Evolutionary conservation across 2,329 filamentous ascomycete genomes (phyloP).

Genomic region (Parafenestella ontariensis): DNA sequence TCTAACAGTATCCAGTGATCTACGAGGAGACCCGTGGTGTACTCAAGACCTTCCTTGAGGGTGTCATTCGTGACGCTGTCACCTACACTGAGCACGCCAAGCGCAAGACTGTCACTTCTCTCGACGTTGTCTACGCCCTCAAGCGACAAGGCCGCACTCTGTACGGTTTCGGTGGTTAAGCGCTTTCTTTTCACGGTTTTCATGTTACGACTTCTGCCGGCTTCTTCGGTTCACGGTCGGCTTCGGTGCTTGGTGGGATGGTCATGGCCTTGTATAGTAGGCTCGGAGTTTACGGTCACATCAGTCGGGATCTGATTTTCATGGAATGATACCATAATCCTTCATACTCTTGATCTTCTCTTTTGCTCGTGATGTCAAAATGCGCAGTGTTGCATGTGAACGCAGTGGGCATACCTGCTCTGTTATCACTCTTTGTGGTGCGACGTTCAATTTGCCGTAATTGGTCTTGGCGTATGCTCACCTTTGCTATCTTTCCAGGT

Average conservation of each 20-base stretch:
- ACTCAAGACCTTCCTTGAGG: conserved; percentile 79
- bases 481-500: too few relatives aligned
- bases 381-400: neutral
- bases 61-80: conserved; percentile 77
- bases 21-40: conserved; percentile 81
- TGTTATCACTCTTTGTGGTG: neutral
- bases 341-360: conserved; percentile 17
- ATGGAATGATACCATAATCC: conserved; percentile 48
- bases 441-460: neutral
- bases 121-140: conserved; percentile 69
- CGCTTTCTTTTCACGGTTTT: conserved; percentile 42
- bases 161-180: conserved; percentile 89
- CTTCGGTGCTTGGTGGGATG: conserved; percentile 59
- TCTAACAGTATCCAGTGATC: conserved; percentile 64
- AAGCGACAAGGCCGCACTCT: conserved; percentile 74
- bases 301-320: conserved; percentile 37
- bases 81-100: conserved; percentile 83
- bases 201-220: conserved; percentile 45
- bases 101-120: conserved; percentile 78
- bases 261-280: conserved; percentile 45
- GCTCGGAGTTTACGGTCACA: conserved; percentile 46
- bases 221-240: conserved; percentile 60
- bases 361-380: neutral
- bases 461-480: neutral
- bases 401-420: neutral